Evolutionary conservation across 2,329 filamentous ascomycete genomes (phyloP).

Genomic region (Alternaria sp.): DNA sequence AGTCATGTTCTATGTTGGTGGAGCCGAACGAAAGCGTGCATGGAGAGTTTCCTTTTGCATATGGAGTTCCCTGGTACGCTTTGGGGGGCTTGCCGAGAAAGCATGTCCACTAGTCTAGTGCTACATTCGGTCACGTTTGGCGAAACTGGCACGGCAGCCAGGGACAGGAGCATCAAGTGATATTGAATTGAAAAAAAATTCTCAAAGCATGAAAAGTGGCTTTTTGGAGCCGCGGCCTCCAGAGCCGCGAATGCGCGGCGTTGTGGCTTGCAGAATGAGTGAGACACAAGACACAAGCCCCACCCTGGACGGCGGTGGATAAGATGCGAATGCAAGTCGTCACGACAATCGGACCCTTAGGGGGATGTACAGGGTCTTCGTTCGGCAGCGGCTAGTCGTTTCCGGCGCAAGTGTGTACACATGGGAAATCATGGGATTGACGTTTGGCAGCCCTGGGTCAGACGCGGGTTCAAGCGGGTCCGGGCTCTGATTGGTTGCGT

Average conservation of each 20-base stretch:
- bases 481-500: slow-evolving; percentile 24
- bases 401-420: slow-evolving; percentile 13
- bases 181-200: slow-evolving; percentile 2
- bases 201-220: neutral
- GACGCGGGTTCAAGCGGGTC: slow-evolving; percentile 7
- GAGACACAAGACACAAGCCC: neutral
- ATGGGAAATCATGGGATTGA: slow-evolving; percentile 24
- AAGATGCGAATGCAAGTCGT: slow-evolving; percentile 15
- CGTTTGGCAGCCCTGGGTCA: slow-evolving; percentile 10
- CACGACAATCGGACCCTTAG: slow-evolving; percentile 21
- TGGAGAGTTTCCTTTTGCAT: slow-evolving; percentile 29
- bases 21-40: slow-evolving; percentile 23
- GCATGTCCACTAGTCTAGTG: slow-evolving; percentile 7
- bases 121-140: slow-evolving; percentile 18
- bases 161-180: slow-evolving; percentile 2
- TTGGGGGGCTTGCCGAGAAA: slow-evolving; percentile 16
- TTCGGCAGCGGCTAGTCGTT: slow-evolving; percentile 7
- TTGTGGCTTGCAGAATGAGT: neutral
- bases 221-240: neutral
- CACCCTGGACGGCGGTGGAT: neutral
- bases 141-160: slow-evolving; percentile 16
- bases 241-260: neutral
- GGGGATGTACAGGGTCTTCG: slow-evolving; percentile 19
- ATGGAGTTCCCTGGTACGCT: slow-evolving; percentile 30
- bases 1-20: slow-evolving; percentile 11